A percentile compares a stretch with the other conserved stretches of the same genome.
Evolutionary conservation across 1,284 basidiomycete genomes (phyloP).

Genomic region (Sanghuangporus weigelae): DNA sequence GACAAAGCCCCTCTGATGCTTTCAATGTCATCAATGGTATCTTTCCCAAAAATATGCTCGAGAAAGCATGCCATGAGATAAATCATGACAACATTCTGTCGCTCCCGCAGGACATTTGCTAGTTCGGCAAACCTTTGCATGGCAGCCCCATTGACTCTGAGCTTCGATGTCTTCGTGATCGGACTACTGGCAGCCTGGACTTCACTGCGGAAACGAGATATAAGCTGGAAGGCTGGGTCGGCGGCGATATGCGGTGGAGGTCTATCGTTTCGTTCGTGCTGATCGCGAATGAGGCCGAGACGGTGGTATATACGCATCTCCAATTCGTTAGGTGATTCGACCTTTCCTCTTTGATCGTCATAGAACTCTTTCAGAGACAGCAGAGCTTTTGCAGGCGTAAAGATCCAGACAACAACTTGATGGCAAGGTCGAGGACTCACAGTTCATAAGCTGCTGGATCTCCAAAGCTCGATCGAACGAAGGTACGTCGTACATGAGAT

Average conservation of each 20-base stretch:
- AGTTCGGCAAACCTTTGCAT: conserved; percentile 66
- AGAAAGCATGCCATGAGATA: conserved; percentile 73
- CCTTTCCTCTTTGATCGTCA: conserved; percentile 70
- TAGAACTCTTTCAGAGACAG: conserved; percentile 93
- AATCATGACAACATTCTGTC: conserved; percentile 61
- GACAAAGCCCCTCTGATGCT: conserved; percentile 56
- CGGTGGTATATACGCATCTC: conserved; percentile 97
- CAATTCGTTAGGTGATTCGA: conserved; percentile 77
- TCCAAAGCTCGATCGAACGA: conserved; percentile 73
- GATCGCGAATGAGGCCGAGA: conserved; percentile 85
- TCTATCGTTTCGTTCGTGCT: conserved; percentile 73
- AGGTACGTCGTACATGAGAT: conserved; percentile 58
- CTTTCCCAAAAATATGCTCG: conserved; percentile 66
- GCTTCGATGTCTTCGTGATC: conserved; percentile 58
- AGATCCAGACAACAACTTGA: conserved; percentile 3
- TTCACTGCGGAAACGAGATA: conserved; percentile 73
- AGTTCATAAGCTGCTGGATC: conserved; percentile 87
- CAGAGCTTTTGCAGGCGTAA: conserved; percentile 52
- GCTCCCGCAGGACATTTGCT: conserved; percentile 47
- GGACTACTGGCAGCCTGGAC: conserved; percentile 80
- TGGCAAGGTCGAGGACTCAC: conserved; percentile 41
- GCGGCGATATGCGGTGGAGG: conserved; percentile 70
- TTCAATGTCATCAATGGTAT: conserved; percentile 73
- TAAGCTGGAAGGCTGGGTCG: conserved; percentile 77
- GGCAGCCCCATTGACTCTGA: conserved; percentile 56